Evolutionary conservation across 2,329 filamentous ascomycete genomes (phyloP).

Genomic region (Atkinsonella texensis): DNA sequence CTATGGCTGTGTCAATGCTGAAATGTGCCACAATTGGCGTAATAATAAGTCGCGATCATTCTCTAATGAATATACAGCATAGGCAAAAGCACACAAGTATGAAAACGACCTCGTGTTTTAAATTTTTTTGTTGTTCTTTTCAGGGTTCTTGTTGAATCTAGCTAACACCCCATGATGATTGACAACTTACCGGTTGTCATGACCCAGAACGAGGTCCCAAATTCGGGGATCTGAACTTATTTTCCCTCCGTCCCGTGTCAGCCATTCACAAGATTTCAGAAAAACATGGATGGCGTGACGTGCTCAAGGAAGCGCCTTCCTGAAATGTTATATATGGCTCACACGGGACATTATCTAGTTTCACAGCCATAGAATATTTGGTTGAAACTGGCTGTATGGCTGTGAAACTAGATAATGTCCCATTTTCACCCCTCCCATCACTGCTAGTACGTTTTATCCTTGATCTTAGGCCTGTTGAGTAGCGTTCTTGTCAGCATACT

Average conservation of each 20-base stretch:
- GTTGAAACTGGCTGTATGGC: too few species aligned
- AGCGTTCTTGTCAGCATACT: background rate
- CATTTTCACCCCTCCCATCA: slow-evolving; percentile 5
- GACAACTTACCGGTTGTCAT: slow-evolving; percentile 7
- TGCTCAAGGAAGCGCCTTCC: background rate
- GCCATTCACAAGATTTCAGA: slow-evolving; percentile 23
- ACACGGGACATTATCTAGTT: too few species aligned
- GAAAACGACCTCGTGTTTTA: slow-evolving; percentile 27
- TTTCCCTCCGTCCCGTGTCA: slow-evolving; percentile 15
- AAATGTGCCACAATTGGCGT: too few species aligned
- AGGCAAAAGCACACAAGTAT: slow-evolving; percentile 7
- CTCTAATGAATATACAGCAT: too few species aligned
- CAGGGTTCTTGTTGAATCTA: slow-evolving; percentile 17
- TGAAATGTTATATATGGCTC: too few species aligned
- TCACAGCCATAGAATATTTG: too few species aligned
- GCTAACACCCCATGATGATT: slow-evolving; percentile 20
- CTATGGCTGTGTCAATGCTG: too few species aligned
- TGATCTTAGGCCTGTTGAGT: slow-evolving; percentile 8
- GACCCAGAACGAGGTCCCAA: slow-evolving; percentile 23
- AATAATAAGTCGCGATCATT: too few species aligned
- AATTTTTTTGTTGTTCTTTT: slow-evolving; percentile 14
- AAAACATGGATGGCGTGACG: background rate
- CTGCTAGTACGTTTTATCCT: background rate
- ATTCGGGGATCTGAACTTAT: slow-evolving; percentile 22
- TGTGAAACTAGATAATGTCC: too few species aligned